Evolutionary conservation across 495 filamentous ascomycete genomes (phyloP), one percentile per base, ranked within the genome.

Genomic region (Penicillium ochrochloron): DNA sequence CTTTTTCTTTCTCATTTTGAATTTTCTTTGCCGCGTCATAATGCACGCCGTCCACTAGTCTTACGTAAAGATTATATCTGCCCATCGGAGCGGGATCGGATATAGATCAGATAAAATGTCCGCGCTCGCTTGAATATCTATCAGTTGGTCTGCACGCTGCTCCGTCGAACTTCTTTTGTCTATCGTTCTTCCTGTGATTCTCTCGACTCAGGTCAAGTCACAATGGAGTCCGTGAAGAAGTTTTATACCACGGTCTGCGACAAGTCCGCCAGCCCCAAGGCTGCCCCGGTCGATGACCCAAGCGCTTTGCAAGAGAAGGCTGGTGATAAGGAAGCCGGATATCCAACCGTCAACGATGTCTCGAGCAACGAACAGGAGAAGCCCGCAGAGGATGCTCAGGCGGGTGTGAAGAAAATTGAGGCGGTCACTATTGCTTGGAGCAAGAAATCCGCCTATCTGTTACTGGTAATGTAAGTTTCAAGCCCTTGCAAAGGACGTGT

Each of bases 331-430:
- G 42, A 44, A 44, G 42, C 42, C 5, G 42, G 42, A 19, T 21
- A 7, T 21, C 19, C 42, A 44, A 1, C 42, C 9, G 42, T 15
- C 8, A 44, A 21, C 19, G 19, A 44, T 7, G 42, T 21, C 17
- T 21, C 42, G 17, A 44, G 8, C 42, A 44, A 21, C n/a, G 42
- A 44, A 7, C 42, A 19, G 44, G 35, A 55, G 10, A 68, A 51
- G 23, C 66, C 58, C 2, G 41, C 41, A 35, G 64, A 65, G 29
- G 35, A 61, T 58, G 66, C 61, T 3, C 69, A 69, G 37, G 15
- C 44, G 50, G 69, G 69, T 64, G 69, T 67, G 19, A 39, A 66
- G 34, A 62, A 72, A 12, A 65, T 72, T 33, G 68, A 69, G 27
- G 69, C 69, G 5, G 61, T 72, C 2, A 66, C 69, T n/a, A 25